Percentiles rank a stretch among this genome's conserved stretches.
These are phyloP conservation scores for Cyclotella baltica DNA, from an alignment of 108 stramenopile species.

Conservation along the genomic window DNA sequence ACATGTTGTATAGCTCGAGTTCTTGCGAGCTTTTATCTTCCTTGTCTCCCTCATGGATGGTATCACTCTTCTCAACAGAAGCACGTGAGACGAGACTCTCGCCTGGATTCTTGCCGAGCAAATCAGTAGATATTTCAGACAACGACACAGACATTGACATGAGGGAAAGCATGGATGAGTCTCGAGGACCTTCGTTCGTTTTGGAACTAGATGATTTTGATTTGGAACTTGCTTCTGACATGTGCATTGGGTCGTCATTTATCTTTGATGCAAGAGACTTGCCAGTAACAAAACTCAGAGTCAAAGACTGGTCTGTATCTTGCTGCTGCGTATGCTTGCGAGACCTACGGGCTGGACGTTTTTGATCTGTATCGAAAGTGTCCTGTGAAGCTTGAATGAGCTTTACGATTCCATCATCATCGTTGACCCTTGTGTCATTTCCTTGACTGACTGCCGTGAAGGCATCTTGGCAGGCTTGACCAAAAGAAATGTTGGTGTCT, in stretches of 20 bases:
- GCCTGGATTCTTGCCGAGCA: conserved; percentile 1
- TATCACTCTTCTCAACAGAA: neutral
- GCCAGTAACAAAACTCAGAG: conserved; percentile 26
- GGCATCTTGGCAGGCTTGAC: neutral
- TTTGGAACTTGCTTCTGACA: neutral
- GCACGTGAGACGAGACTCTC: neutral
- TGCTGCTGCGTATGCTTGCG: neutral
- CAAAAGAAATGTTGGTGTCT: neutral
- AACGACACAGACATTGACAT: conserved; percentile 30
- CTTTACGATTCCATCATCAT: neutral
- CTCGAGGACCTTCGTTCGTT: neutral
- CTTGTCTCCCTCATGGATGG: neutral
- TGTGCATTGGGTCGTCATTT: conserved; percentile 1
- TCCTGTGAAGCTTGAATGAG: neutral
- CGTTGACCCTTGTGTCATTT: neutral
- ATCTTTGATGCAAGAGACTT: conserved; percentile 24
- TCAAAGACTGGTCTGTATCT: conserved; percentile 14
- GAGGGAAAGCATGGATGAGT: conserved; percentile 24
- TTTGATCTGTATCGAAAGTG: neutral
- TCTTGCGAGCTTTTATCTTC: neutral
- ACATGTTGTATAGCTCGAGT: neutral
- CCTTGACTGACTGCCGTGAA: neutral
- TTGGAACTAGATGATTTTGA: neutral
- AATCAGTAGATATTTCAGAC: conserved; percentile 25
- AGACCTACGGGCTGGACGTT: neutral